phyloP scores from a whole-genome alignment of 805 yeast genomes.

The Lipomyces spencermartinsiae region DNA sequence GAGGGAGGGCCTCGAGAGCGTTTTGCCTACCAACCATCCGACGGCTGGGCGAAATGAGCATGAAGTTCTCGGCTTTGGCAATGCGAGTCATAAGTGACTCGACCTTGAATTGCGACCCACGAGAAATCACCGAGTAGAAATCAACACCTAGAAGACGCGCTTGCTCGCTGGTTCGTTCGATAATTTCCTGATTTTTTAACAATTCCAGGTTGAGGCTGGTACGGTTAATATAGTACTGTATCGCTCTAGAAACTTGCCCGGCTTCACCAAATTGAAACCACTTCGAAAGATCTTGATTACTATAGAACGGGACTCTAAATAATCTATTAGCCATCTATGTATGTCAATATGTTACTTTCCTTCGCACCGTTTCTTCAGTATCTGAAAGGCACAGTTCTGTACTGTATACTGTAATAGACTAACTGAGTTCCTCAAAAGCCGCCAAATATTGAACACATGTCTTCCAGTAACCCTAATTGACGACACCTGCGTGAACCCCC shows the following conservation, averaged over 20 bases:
- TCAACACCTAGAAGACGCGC: conserved; percentile 89
- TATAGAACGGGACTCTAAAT: conserved; percentile 65
- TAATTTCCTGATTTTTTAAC: conserved; percentile 65
- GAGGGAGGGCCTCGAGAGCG: conserved; percentile 84
- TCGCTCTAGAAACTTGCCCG: conserved; percentile 47
- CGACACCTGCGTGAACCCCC: conserved; percentile 85
- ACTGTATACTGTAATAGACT: conserved; percentile 71
- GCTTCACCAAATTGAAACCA: conserved; percentile 49
- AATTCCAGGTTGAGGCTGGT: conserved; percentile 55
- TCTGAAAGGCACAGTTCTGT: conserved; percentile 75
- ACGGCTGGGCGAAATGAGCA: conserved; percentile 80
- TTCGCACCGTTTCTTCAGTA: conserved; percentile 56
- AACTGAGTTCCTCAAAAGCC: conserved; percentile 68
- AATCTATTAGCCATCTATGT: neutral
- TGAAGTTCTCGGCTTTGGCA: conserved; percentile 74
- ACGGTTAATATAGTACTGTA: conserved; percentile 56
- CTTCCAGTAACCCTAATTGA: conserved; percentile 75
- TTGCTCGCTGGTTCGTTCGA: conserved; percentile 74
- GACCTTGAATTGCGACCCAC: conserved; percentile 95
- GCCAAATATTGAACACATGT: conserved; percentile 85
- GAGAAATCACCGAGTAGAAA: conserved; percentile 79
- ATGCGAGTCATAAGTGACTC: conserved; percentile 81
- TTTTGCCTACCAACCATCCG: conserved; percentile 81
- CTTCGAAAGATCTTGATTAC: conserved; percentile 55
- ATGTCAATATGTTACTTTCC: neutral